Evolutionary conservation across 2,329 filamentous ascomycete genomes (phyloP), one percentile per base, ranked within the genome.

Genomic region (Colletotrichum acutatum): DNA sequence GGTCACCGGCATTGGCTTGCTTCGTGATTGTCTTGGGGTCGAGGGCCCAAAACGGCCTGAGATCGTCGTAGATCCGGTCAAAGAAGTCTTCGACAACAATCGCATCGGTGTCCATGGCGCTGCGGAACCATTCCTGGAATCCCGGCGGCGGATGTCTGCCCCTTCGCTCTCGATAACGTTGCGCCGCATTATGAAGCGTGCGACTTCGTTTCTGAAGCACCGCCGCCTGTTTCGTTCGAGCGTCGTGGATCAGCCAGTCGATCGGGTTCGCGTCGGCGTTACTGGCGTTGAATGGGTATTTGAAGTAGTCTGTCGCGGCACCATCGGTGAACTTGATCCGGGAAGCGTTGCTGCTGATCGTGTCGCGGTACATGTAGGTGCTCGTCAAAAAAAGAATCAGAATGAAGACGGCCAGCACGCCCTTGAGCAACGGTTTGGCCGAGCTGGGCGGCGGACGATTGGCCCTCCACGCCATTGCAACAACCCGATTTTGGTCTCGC

Each of bases 31-130:
- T 81, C 37, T 82, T 79, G 22, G 84, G 80, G 37, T 88, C 86
- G 42, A 90, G 80, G 2, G 84, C 89, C 90, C 90, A 92, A 76
- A 89, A 91, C 2, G 90, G 90, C 58, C 87, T 83, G 66, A 92
- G 77, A 77, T 92, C 90, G 74, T 90, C 87, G 82, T 91, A 90
- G 70, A 92, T 90, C 72, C 90, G 89, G 77, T 91, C 88, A 80
- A 91, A 92, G 76, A 90, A 92, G 66, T 90, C 87, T 76, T 92
- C 90, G 52, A 92, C 84, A 11, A 91, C 83, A 68, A 91, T 80
- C n/a, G 88, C 86, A 46, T 89, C 82, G 56, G 83, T 83, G 30
- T 87, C 82, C 24, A 81, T 76, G 7, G 90, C 90, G 68, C 88
- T 89, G 37, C 83, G 80, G 76, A 89, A 86, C 90, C 90, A 92